These are phyloP conservation scores for Elsinoe arachidis DNA, from an alignment of 2,329 filamentous ascomycete genomes.

Conservation along the genomic window DNA sequence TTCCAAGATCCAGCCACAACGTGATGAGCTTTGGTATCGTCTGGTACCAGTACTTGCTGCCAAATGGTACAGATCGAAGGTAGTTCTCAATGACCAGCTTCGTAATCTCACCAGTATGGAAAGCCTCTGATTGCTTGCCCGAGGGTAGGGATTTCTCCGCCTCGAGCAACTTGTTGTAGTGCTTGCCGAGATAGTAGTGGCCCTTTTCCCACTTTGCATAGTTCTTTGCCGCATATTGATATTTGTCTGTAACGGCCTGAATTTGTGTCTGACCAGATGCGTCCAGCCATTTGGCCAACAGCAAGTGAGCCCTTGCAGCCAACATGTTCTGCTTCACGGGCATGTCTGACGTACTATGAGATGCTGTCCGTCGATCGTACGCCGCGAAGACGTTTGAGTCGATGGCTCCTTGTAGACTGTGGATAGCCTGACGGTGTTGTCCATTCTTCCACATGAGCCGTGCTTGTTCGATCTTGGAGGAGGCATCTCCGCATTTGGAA, in stretches of 20 bases:
- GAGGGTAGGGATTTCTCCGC: conserved; percentile 70
- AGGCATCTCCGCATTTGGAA: conserved; percentile 71
- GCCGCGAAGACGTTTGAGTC: conserved; percentile 64
- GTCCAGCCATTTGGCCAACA: conserved; percentile 95
- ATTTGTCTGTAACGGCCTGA: conserved; percentile 67
- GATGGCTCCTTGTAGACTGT: conserved; percentile 80
- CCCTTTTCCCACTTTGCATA: conserved; percentile 80
- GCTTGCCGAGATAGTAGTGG: conserved; percentile 91
- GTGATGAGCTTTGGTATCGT: conserved; percentile 86
- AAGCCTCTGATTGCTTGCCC: conserved; percentile 54
- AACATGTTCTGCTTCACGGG: conserved; percentile 50
- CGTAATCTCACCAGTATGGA: conserved; percentile 68
- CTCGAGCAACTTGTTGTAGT: conserved; percentile 94
- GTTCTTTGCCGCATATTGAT: conserved; percentile 69
- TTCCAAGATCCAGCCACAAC: conserved; percentile 86
- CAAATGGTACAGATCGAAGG: conserved; percentile 73
- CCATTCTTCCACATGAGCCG: conserved; percentile 88
- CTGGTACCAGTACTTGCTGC: conserved; percentile 93
- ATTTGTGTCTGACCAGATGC: conserved; percentile 88
- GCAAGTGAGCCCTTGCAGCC: conserved; percentile 70
- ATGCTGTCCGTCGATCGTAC: conserved; percentile 29
- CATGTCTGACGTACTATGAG: conserved; percentile 22
- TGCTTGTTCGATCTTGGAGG: conserved; percentile 89
- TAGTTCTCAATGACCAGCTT: conserved; percentile 93
- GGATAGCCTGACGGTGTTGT: conserved; percentile 89